A percentile compares a stretch with the other conserved stretches of the same genome.
These are phyloP conservation scores for Sphagnurus paluster DNA, from an alignment of 1,284 basidiomycete genomes.

Conservation along the genomic window DNA sequence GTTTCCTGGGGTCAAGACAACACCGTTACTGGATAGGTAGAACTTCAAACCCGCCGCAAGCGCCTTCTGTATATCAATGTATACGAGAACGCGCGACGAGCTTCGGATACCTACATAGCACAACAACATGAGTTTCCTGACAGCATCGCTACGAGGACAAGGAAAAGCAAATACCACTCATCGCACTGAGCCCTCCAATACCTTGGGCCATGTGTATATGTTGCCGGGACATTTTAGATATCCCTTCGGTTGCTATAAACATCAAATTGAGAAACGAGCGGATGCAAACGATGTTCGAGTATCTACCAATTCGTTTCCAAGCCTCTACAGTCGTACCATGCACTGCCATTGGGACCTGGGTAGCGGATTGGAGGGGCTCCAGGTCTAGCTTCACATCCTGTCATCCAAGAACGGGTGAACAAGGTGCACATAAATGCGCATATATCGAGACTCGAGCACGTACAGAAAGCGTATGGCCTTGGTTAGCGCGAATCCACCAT, in stretches of 20 bases:
- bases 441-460: too few relatives aligned
- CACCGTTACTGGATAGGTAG: slow-evolving; percentile 64
- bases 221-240: slow-evolving; percentile 74
- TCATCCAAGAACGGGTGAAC: background rate
- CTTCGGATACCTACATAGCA: slow-evolving; percentile 66
- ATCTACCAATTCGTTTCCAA: slow-evolving; percentile 63
- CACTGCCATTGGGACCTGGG: slow-evolving; percentile 56
- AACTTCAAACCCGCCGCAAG: slow-evolving; percentile 62
- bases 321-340: slow-evolving; percentile 64
- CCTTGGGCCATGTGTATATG: slow-evolving; percentile 81
- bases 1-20: slow-evolving; percentile 68
- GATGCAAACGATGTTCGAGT: slow-evolving; percentile 50
- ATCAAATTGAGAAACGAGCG: slow-evolving; percentile 22
- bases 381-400: slow-evolving; percentile 2
- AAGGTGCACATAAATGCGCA: too few relatives aligned
- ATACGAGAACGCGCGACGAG: slow-evolving; percentile 62
- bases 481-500: slow-evolving; percentile 86
- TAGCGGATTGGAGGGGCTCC: slow-evolving; percentile 21
- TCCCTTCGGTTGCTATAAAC: slow-evolving; percentile 52
- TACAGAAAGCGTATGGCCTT: slow-evolving; percentile 81
- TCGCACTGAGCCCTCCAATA: slow-evolving; percentile 50
- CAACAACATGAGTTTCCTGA: too few relatives aligned
- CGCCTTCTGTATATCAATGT: slow-evolving; percentile 60
- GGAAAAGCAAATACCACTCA: slow-evolving; percentile 51
- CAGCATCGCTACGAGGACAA: too few relatives aligned